These are phyloP conservation scores for Aspergillus pseudonomiae DNA, from an alignment of 2,329 filamentous ascomycete genomes.

Conservation along the genomic window DNA sequence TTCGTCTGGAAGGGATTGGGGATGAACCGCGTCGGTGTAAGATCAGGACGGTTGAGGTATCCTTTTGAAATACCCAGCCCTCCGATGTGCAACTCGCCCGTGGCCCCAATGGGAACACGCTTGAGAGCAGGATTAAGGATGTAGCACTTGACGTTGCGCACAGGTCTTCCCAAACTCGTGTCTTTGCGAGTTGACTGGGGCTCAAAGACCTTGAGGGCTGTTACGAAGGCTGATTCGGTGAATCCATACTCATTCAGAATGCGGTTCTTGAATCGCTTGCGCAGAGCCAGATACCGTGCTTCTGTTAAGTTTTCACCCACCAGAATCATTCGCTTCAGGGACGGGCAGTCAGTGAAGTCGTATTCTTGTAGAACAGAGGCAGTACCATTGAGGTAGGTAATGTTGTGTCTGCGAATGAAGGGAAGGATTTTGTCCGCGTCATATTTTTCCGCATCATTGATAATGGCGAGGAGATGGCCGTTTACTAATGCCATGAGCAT, in stretches of 20 bases:
- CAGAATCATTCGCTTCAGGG: background rate
- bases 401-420: background rate
- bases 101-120: background rate
- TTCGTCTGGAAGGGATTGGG: background rate
- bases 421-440: background rate
- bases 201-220: background rate
- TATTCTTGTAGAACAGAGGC: background rate
- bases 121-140: background rate
- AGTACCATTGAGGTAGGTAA: background rate
- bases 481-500: background rate
- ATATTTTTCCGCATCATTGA: background rate
- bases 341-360: background rate
- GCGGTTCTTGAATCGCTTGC: background rate
- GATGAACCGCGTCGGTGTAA: slow-evolving; percentile 14
- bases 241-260: background rate
- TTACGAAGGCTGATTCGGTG: background rate
- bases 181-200: background rate
- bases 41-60: slow-evolving; percentile 21
- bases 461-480: background rate
- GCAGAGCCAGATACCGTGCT: background rate
- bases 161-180: background rate
- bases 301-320: background rate
- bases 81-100: background rate
- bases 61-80: slow-evolving; percentile 6
- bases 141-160: background rate